Base-by-base conservation (phyloP, 2,329 filamentous ascomycete genomes). In the Karstenula rhodostoma region DNA sequence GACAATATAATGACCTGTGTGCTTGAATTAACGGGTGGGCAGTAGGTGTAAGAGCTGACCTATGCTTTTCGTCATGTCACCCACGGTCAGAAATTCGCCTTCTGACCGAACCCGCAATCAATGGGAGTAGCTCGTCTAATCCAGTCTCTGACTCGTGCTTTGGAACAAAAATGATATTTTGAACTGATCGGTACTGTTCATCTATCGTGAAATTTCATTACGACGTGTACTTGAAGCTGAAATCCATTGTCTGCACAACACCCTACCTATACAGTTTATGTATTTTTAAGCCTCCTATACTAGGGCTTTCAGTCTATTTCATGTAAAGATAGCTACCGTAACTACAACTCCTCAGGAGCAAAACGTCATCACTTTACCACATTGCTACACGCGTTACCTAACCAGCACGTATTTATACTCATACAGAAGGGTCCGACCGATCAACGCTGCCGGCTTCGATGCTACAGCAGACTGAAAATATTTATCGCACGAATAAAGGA, bases 221-320 rank as follows among this genome's bases (percentile, higher is more conserved):
- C 10, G 54, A 35, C 15, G 37, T 27, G 56, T 59, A 59, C 37
- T 35, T 59, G 17, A 59, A 50, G 9, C 57, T 35, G 22, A 59
- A 59, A 5, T 56, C 51, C 12, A 50, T 44, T 17, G 57, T 59
- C 32, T 46, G n/a, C 12, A 44, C 42, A 44, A 50, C 32, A 35
- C 56, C 50, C 57, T 51, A 59, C n/a, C n/a, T n/a, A n/a, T n/a
- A n/a, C n/a, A n/a, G n/a, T n/a, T n/a, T n/a, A n/a, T n/a, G n/a
- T n/a, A n/a, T n/a, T n/a, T n/a, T n/a, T n/a, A n/a, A n/a, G n/a
- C n/a, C n/a, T n/a, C n/a, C n/a, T n/a, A n/a, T n/a, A n/a, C n/a
- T n/a, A n/a, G n/a, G n/a, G n/a, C n/a, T n/a, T n/a, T n/a, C n/a
- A n/a, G n/a, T n/a, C n/a, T n/a, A n/a, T n/a, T n/a, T n/a, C n/a